Evolutionary conservation across 805 yeast species (phyloP).

Genomic region (Candida easanensis): DNA sequence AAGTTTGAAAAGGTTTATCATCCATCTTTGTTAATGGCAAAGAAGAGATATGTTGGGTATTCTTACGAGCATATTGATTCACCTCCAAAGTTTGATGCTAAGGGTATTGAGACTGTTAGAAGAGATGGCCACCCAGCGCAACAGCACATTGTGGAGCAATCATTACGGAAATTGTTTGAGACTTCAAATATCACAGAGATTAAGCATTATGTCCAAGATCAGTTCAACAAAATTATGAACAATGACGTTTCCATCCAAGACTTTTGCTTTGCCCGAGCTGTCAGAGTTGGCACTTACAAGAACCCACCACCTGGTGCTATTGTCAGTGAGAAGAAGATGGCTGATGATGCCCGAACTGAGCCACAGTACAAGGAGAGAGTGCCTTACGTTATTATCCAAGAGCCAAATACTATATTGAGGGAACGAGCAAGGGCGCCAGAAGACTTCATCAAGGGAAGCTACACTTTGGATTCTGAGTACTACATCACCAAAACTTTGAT

Average conservation of each 20-base stretch:
- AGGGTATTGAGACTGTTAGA: conserved; percentile 93
- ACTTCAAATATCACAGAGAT: conserved; percentile 68
- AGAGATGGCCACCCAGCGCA: conserved; percentile 95
- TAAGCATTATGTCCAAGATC: conserved; percentile 58
- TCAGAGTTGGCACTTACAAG: conserved; percentile 79
- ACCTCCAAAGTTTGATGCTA: conserved; percentile 81
- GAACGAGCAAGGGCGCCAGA: conserved; percentile 82
- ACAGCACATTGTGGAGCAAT: conserved; percentile 72
- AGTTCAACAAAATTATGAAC: conserved; percentile 64
- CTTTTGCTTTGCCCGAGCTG: conserved; percentile 90
- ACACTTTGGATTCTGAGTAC: conserved; percentile 73
- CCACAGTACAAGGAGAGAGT: conserved; percentile 90
- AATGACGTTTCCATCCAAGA: conserved; percentile 72
- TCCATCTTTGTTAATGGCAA: conserved; percentile 78
- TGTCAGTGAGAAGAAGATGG: conserved; percentile 61
- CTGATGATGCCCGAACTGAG: conserved; percentile 65
- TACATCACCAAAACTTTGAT: conserved; percentile 80
- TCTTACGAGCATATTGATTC: conserved; percentile 54
- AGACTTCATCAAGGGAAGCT: conserved; percentile 49
- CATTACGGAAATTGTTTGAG: conserved; percentile 67
- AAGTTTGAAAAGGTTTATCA: conserved; percentile 93
- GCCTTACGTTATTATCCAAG: conserved; percentile 76
- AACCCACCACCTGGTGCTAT: conserved; percentile 92
- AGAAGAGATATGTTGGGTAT: conserved; percentile 90
- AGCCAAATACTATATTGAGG: conserved; percentile 54